Percentiles rank a stretch among this genome's conserved stretches.
Evolutionary conservation across 768 basidiomycete species (phyloP).

Genomic region (button mushroom (Agaricus bisporus)): DNA sequence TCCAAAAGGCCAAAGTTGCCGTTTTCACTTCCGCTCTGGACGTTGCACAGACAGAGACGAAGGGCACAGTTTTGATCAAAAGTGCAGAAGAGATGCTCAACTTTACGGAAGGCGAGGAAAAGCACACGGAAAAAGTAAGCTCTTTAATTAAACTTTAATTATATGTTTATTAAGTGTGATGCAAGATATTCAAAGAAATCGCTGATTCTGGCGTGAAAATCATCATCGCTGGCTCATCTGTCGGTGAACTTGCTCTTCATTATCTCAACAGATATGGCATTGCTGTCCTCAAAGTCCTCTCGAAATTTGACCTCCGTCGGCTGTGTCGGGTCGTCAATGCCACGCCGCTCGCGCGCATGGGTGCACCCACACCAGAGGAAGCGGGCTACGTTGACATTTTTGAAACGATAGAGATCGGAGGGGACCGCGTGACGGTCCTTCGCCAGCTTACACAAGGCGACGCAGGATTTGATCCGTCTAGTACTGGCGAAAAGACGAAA

Average conservation of each 20-base stretch:
- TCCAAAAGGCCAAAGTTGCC: constrained; percentile 83
- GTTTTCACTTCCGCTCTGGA: constrained; percentile 94
- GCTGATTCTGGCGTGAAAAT: constrained; percentile 92
- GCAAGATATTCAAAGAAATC: constrained; percentile 95
- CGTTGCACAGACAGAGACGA: constrained; percentile 95
- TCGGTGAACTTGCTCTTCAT: constrained; percentile 95
- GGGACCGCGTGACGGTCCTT: constrained; percentile 95
- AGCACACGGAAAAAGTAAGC: constrained; percentile 84
- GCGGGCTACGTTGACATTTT: constrained; percentile 91
- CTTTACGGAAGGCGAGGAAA: constrained; percentile 94
- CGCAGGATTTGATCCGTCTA: constrained; percentile 47
- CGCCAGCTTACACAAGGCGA: constrained; percentile 73
- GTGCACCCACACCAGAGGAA: constrained; percentile 94
- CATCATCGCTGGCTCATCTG: constrained; percentile 86
- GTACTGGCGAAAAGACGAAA: constrained; percentile 62
- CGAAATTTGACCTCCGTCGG: constrained; percentile 95
- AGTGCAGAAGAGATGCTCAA: constrained; percentile 96
- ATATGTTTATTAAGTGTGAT: neutral
- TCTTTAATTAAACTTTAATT: neutral
- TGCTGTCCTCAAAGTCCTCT: constrained; percentile 93
- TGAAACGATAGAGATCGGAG: constrained; percentile 94
- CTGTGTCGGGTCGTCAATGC: constrained; percentile 94
- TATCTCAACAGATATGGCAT: constrained; percentile 93
- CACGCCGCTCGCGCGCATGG: constrained; percentile 92
- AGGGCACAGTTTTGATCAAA: constrained; percentile 94